These are phyloP conservation scores for Nicotiana benthamiana DNA, from an alignment of 257 asterid species.

Conservation along the genomic window DNA sequence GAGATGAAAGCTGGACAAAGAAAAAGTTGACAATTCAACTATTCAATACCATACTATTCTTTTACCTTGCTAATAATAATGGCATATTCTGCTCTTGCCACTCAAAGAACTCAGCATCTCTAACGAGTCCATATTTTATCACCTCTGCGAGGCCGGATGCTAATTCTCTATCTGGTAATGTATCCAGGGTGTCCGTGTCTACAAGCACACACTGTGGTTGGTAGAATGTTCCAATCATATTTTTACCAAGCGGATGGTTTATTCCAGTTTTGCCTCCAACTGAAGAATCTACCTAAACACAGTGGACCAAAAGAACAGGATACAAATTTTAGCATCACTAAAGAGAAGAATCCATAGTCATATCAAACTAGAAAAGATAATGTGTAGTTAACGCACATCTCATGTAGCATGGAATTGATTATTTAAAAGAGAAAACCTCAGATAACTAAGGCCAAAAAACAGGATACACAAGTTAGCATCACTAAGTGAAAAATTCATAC, in stretches of 20 bases:
- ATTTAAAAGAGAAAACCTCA: background rate
- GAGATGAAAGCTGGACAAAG: background rate
- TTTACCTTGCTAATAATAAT: constrained; percentile 70
- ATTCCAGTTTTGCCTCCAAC: constrained; percentile 99
- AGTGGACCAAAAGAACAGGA: constrained; percentile 11
- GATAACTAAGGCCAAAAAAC: constrained; percentile 41
- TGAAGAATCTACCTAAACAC: constrained; percentile 93
- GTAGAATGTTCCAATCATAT: constrained; percentile 91
- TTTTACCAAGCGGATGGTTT: constrained; percentile 95
- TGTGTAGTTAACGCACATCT: background rate
- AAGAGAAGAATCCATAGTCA: constrained; percentile 4
- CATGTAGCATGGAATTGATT: background rate
- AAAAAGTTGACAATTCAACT: background rate
- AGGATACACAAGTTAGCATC: background rate
- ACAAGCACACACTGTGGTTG: constrained; percentile 98
- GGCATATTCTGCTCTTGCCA: constrained; percentile 94
- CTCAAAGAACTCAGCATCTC: constrained; percentile 84
- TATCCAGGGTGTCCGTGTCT: constrained; percentile 84
- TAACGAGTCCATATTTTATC: constrained; percentile 81
- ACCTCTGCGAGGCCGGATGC: constrained; percentile 99
- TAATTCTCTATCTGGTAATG: constrained; percentile 85
- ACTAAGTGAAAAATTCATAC: background rate
- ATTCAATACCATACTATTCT: background rate
- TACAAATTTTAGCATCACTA: background rate
- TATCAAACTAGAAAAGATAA: background rate